Evolutionary conservation across 2,329 filamentous ascomycete species (phyloP).

Genomic region (Neonectria sp.): DNA sequence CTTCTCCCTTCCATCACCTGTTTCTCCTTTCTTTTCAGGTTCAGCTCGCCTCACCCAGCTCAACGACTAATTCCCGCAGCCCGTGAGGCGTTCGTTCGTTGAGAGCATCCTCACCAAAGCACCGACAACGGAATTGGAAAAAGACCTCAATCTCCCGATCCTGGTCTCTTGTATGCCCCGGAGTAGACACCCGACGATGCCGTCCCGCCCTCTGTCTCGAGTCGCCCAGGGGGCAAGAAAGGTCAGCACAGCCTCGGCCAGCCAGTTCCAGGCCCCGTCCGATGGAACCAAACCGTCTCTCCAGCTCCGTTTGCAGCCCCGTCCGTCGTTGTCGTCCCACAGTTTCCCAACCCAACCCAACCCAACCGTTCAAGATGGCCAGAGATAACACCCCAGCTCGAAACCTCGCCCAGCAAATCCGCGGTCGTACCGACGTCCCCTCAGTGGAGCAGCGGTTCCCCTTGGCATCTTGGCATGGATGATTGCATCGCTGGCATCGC

Average conservation of each 20-base stretch:
- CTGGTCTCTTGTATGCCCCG: conserved; percentile 1
- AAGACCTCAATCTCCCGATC: conserved; percentile 31
- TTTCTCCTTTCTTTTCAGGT: not conserved
- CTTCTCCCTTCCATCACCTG: not conserved
- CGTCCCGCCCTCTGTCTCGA: conserved; percentile 7
- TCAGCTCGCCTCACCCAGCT: not conserved
- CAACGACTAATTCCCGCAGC: conserved; percentile 5
- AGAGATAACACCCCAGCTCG: conserved; percentile 31
- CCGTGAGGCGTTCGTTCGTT: not conserved
- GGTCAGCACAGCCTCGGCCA: not conserved
- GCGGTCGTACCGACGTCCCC: conserved; percentile 9
- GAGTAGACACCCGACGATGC: conserved; percentile 34
- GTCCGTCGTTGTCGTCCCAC: conserved; percentile 19
- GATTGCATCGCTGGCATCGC: conserved; percentile 22
- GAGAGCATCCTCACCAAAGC: not conserved
- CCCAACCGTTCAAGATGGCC: conserved; percentile 3
- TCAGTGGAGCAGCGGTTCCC: conserved; percentile 24
- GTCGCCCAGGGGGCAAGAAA: not conserved
- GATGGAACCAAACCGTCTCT: conserved; percentile 4
- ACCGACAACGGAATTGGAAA: conserved; percentile 13
- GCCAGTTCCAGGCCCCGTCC: not conserved
- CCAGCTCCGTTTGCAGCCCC: conserved; percentile 4
- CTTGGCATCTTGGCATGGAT: conserved; percentile 13
- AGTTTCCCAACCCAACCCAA: conserved; percentile 1
- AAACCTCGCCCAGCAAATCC: conserved; percentile 18